These are phyloP conservation scores for Neophaeococcomyces aloes DNA, from an alignment of 2,329 filamentous ascomycete species.

Conservation along the genomic window DNA sequence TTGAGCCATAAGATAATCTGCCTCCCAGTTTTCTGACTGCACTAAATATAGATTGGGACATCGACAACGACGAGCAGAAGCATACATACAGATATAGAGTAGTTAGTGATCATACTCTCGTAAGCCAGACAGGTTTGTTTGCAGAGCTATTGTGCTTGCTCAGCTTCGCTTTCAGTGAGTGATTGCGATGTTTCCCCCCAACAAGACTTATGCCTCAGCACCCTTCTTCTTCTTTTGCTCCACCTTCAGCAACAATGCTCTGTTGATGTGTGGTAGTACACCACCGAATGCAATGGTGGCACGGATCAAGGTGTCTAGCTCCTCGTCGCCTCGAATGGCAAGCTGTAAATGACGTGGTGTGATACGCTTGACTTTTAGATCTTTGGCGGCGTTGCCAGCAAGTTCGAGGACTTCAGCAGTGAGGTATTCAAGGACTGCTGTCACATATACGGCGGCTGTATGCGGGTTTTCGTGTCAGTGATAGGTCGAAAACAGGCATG, in stretches of 20 bases:
- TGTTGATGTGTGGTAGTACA: slow-evolving; percentile 98
- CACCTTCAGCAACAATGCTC: slow-evolving; percentile 86
- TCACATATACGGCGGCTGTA: slow-evolving; percentile 86
- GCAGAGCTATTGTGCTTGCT: neutral
- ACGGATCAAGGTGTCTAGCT: slow-evolving; percentile 92
- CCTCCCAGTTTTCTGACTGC: neutral
- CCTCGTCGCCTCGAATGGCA: slow-evolving; percentile 95
- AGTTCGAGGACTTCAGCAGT: slow-evolving; percentile 97
- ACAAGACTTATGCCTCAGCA: slow-evolving; percentile 28
- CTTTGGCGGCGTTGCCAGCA: slow-evolving; percentile 96
- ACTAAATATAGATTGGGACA: too few species aligned
- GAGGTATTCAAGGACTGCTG: slow-evolving; percentile 93
- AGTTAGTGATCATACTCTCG: too few species aligned
- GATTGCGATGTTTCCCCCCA: neutral
- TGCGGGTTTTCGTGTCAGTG: slow-evolving; percentile 13
- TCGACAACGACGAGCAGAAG: too few species aligned
- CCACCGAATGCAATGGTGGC: slow-evolving; percentile 97
- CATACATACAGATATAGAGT: too few species aligned
- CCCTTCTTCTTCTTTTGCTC: slow-evolving; percentile 92
- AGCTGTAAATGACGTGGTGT: slow-evolving; percentile 95
- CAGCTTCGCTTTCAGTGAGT: neutral
- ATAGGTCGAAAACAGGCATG: neutral
- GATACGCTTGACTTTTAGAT: slow-evolving; percentile 99
- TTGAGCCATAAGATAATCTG: slow-evolving; percentile 5
- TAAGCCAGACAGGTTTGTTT: neutral